phyloP scores from a whole-genome alignment of 2,329 filamentous ascomycete species.

The Tolypocladium nubicola region DNA sequence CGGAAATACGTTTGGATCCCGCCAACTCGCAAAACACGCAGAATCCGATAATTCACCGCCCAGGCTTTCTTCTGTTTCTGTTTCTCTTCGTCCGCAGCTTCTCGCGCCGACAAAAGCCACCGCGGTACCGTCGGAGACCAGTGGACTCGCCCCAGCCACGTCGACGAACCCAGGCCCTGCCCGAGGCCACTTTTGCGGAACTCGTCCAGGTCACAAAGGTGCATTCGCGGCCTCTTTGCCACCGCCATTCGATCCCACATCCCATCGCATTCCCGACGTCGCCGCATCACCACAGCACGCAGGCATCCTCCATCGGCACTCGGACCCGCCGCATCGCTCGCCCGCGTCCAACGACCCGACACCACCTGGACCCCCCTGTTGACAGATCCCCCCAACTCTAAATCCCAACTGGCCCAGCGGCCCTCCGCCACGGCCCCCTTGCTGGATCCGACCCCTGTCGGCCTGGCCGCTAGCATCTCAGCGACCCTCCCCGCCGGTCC shows the following conservation, averaged over 20 bases:
- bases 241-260: background rate
- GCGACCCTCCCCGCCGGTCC: slow-evolving; percentile 1
- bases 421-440: slow-evolving; percentile 1
- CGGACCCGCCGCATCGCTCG: background rate
- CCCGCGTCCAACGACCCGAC: background rate
- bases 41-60: no score
- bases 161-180: background rate
- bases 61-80: background rate
- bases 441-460: slow-evolving; percentile 10
- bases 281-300: background rate
- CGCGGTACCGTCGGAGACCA: slow-evolving; percentile 1
- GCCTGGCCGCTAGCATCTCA: slow-evolving; percentile 11
- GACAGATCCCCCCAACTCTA: slow-evolving; percentile 9
- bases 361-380: slow-evolving; percentile 2
- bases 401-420: slow-evolving; percentile 1
- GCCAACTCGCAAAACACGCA: no score
- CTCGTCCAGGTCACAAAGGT: background rate
- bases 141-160: slow-evolving; percentile 6
- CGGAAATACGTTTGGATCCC: background rate
- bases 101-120: background rate
- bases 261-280: background rate
- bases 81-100: background rate
- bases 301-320: background rate
- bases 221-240: slow-evolving; percentile 1
- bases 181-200: background rate